Percentiles rank a stretch among this genome's conserved stretches.
These are phyloP conservation scores for Oryza glumipatula DNA, from an alignment of 176 grass and related monocot species.

Conservation along the genomic window DNA sequence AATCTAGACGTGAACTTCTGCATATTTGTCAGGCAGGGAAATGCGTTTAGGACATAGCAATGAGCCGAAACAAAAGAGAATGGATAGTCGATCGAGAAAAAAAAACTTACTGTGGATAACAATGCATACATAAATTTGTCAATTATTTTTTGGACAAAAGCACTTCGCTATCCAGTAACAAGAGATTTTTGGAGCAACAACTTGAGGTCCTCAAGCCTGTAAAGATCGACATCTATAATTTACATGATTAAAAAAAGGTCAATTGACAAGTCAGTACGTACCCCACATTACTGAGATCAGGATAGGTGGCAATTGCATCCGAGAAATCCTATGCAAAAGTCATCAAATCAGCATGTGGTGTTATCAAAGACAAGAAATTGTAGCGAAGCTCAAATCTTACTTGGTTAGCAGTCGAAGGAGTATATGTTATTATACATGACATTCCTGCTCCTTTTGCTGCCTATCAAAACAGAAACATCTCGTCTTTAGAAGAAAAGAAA, in stretches of 20 bases:
- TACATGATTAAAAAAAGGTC: slow-evolving; percentile 9
- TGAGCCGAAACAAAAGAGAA: slow-evolving; percentile 1
- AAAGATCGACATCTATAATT: slow-evolving; percentile 35
- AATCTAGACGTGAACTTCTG: slow-evolving; percentile 35
- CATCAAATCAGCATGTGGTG: slow-evolving; percentile 26
- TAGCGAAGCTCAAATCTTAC: slow-evolving; percentile 47
- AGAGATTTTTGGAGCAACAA: slow-evolving; percentile 75
- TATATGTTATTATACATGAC: slow-evolving; percentile 95
- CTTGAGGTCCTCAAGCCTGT: slow-evolving; percentile 88
- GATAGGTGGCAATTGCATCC: slow-evolving; percentile 88
- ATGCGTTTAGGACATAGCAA: neutral
- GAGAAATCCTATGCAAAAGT: slow-evolving; percentile 76
- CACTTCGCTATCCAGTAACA: slow-evolving; percentile 56
- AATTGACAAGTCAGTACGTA: slow-evolving; percentile 38
- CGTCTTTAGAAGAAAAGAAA: slow-evolving; percentile 14
- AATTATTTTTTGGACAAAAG: slow-evolving; percentile 38
- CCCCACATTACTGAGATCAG: slow-evolving; percentile 82
- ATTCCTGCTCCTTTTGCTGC: slow-evolving; percentile 91
- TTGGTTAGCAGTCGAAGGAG: slow-evolving; percentile 88
- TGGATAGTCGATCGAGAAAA: neutral
- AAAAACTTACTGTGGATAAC: slow-evolving; percentile 42
- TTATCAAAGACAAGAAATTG: slow-evolving; percentile 16
- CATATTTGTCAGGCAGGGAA: neutral
- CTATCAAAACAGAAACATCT: slow-evolving; percentile 48
- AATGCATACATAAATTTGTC: slow-evolving; percentile 11